Evolutionary conservation across 2,329 filamentous ascomycete genomes (phyloP).

Genomic region (Cladosporium colombiae): DNA sequence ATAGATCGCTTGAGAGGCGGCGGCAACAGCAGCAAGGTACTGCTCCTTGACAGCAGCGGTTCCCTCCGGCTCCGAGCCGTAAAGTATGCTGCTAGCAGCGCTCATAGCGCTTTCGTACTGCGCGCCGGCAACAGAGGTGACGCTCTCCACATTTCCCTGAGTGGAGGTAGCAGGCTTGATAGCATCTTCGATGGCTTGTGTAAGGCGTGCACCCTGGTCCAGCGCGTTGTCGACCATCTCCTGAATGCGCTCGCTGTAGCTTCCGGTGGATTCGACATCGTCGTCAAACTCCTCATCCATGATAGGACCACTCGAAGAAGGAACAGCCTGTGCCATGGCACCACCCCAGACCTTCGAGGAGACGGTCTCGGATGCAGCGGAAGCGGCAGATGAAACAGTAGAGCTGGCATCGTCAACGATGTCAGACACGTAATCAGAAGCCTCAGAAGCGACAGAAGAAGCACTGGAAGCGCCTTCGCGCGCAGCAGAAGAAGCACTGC

Average conservation of each 20-base stretch:
- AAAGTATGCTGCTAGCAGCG: conserved; percentile 59
- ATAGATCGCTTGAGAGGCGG: conserved; percentile 60
- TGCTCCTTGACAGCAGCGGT: conserved; percentile 55
- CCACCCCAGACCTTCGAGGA: conserved; percentile 55
- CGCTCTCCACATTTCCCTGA: conserved; percentile 52
- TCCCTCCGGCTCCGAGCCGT: conserved; percentile 47
- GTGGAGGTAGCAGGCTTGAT: conserved; percentile 47
- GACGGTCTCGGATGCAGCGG: conserved; percentile 22
- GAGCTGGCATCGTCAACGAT: conserved; percentile 30
- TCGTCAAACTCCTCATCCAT: conserved; percentile 50
- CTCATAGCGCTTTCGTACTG: conserved; percentile 59
- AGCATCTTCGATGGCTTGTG: conserved; percentile 58
- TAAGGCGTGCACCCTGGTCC: conserved; percentile 45
- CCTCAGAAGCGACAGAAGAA: conserved; percentile 27
- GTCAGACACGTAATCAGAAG: conserved; percentile 28
- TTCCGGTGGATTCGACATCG: conserved; percentile 32
- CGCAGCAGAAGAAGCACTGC: conserved; percentile 24
- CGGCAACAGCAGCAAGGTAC: conserved; percentile 59
- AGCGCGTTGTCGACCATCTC: conserved; percentile 6
- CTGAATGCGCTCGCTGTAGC: conserved; percentile 5
- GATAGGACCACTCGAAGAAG: conserved; percentile 49
- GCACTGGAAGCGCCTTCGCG: conserved; percentile 26
- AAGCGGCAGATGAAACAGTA: conserved; percentile 27
- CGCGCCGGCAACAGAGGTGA: conserved; percentile 49
- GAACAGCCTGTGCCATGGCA: conserved; percentile 54